These are phyloP conservation scores for Prunus persica DNA, from an alignment of 306 rosid species.

Conservation along the genomic window Prunus_persica_NCBIv2 NC_034011.1:1653001-1653500, in stretches of 20 bases:
- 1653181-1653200: constrained; percentile 94
- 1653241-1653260: constrained; percentile 43
- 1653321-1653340: constrained; percentile 34
- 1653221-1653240: constrained; percentile 52
- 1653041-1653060: neutral
- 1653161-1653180: constrained; percentile 82
- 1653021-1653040: constrained; percentile 4
- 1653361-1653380: constrained; percentile 58
- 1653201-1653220: constrained; percentile 67
- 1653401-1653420: constrained; percentile 65
- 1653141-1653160: constrained; percentile 11
- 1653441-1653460: constrained; percentile 50
- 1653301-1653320: constrained; percentile 55
- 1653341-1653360: constrained; percentile 75
- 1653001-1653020: neutral
- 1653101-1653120: constrained; percentile 4
- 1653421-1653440: constrained; percentile 37
- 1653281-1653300: constrained; percentile 64
- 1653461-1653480: constrained; percentile 59
- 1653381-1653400: constrained; percentile 62
- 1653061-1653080: constrained; percentile 1
- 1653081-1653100: neutral
- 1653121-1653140: constrained; percentile 12
- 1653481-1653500: constrained; percentile 49
- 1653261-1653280: constrained; percentile 28